Base-by-base conservation (phyloP, 805 yeast genomes). In the Candida jianshihensis region DNA sequence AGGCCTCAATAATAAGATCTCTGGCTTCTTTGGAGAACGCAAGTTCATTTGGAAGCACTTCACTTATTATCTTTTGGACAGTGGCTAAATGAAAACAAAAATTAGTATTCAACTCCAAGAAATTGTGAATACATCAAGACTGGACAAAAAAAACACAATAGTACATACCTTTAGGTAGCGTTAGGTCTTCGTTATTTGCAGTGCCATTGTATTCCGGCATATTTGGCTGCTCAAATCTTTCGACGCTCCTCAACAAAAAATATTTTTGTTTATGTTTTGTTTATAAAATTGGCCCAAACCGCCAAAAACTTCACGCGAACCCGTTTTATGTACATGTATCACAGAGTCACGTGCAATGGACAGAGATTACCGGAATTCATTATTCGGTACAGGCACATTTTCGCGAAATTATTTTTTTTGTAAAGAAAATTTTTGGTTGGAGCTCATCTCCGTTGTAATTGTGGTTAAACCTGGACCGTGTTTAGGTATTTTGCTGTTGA, bases 1-100 rank as follows among this genome's bases (percentile, higher is more conserved):
- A 88, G 59, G 96, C 90, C 56, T 92, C 97, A 30, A 95, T 90
- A 31, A 92, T 74, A 30, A 95, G 92, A 53, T 90, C 97, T 39
- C 97, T 70, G 3, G 97, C 95, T 46, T 92, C 97, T 48, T 89
- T 84, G 28, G 95, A 78, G 48, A 90, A 87, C 6, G 89, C 78
- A 38, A 85, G 69, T 53, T 89, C 97, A n/a, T 75, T 64, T 14
- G 96, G 96, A 21, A 90, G 67, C 24, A 92, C 84, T 52, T 92
- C 98, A 4, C 88, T 72, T 15, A 92, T 81, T 33, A 92, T 87
- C 59, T 92, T 92, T 56, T 90, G 97, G 2, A 92, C 97, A 0
- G 98, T 92, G 3, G 98, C 98, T 61, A 19, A 16, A 7, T 5
- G 7, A 6, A 29, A 13, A 17, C 20, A 14, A 10, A 12, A 26